Base-by-base conservation (phyloP, 1,284 basidiomycete genomes). In the Macrocystidia cucumis region DNA sequence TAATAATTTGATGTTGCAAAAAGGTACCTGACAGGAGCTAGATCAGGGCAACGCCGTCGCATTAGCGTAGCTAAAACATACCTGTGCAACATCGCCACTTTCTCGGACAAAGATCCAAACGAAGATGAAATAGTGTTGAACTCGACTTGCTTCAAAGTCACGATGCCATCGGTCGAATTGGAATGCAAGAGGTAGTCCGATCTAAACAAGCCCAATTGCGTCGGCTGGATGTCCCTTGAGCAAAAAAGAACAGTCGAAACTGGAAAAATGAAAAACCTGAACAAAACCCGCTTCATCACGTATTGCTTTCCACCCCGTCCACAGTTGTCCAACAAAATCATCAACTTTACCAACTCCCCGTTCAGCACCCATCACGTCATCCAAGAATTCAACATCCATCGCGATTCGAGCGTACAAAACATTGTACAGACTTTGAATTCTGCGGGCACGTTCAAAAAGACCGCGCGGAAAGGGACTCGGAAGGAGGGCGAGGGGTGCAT, bases 51-150 rank as follows among this genome's bases (percentile, higher is more conserved):
- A 21, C 6, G 14, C 20, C 24, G 13, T 16, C n/a, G 22, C 6
- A 35, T 18, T 9, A 17, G 26, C 4, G 8, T 4, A n/a, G n/a
- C n/a, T n/a, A n/a, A 3, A 30, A 48, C 63, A 42, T 48, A 91
- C 89, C 76, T 68, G 58, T 98, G 95, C 52, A 98, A 58, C 16
- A 74, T 73, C 11, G 83, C 73, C 5, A 78, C 72, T 27, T 71
- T 73, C 41, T 91, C 74, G 2, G 87, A 90, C 9, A 98, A 65
- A 0, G 80, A 57, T 1, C 92, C 95, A 53, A 98, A 97, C 1
- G 90, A 91, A 0, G 85, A 78, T 0, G 92, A 91, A 46, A 98
- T 95, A 4, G 95, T 98, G 57, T 98, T 98, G 62, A 98, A 96
- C 57, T 98, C 96, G 35, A 98, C 95, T 63, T 98, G 95, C 56